Evolutionary conservation across 164 flowering plant species (phyloP).

Genomic region (Stephania japonica): DNA sequence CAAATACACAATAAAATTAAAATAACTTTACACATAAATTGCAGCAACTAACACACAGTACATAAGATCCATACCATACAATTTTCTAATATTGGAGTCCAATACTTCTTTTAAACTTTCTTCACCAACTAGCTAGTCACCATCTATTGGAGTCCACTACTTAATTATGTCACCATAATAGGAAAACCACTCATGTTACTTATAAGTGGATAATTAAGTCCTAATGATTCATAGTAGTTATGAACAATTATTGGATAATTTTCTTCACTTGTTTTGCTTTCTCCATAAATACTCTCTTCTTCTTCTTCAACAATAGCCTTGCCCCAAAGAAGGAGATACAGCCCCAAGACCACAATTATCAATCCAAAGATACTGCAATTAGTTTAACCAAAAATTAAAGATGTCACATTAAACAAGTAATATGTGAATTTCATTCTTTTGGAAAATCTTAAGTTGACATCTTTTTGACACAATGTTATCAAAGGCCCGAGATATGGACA

Average conservation of each 20-base stretch:
- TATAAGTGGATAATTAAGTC: not conserved
- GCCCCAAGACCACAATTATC: constrained; percentile 15
- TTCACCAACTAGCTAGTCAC: too few species aligned
- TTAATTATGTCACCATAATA: not conserved
- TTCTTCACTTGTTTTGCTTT: not conserved
- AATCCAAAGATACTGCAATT: constrained; percentile 19
- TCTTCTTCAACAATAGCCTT: constrained; percentile 17
- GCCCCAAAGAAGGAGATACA: constrained; percentile 24
- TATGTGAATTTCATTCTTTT: not conserved
- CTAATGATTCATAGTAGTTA: not conserved
- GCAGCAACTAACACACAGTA: not conserved
- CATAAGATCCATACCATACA: not conserved
- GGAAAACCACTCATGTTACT: not conserved
- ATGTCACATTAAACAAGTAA: not conserved
- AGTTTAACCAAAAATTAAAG: not conserved
- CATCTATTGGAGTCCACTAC: not conserved
- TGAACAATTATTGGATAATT: not conserved
- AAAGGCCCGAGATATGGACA: too few species aligned
- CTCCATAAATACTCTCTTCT: not conserved
- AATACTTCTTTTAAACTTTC: too few species aligned
- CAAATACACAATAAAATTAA: too few species aligned
- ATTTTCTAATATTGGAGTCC: not conserved
- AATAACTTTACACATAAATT: not conserved
- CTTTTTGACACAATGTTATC: too few species aligned
- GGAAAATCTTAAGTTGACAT: too few species aligned